phyloP scores from a whole-genome alignment of 1,139 yeast genomes.

The Cylindricascospora bacillispora region DNA sequence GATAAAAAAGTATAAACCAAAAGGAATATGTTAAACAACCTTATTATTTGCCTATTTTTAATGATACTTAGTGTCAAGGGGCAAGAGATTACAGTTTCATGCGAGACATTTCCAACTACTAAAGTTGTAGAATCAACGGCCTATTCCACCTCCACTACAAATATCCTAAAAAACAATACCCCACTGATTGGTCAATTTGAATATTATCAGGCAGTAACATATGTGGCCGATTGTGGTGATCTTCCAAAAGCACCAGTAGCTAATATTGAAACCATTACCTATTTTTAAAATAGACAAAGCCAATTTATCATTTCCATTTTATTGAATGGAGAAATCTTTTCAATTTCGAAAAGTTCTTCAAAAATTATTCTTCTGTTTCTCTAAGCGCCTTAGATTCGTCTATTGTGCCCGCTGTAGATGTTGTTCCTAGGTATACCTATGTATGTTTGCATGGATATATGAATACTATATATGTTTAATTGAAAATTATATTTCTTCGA shows the following conservation, averaged over 20 bases:
- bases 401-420: no score
- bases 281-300: conserved; percentile 1
- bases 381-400: no score
- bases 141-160: conserved; percentile 13
- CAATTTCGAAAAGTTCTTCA: no score
- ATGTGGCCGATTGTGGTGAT: conserved; percentile 11
- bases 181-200: conserved; percentile 14
- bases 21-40: neutral
- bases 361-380: no score
- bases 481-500: conserved; percentile 1
- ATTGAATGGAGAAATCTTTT: no score
- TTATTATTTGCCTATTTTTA: neutral
- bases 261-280: conserved; percentile 6
- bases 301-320: no score
- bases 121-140: conserved; percentile 15
- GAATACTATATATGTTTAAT: no score
- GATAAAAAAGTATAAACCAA: no score
- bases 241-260: conserved; percentile 1
- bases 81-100: conserved; percentile 8
- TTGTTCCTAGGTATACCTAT: no score
- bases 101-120: conserved; percentile 15
- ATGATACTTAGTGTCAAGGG: conserved; percentile 2
- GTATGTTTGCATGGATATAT: no score
- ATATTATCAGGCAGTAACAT: conserved; percentile 15
- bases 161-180: conserved; percentile 10